Evolutionary conservation across 441 rosid genomes (phyloP).

Genomic region (Metrosideros polymorpha): DNA sequence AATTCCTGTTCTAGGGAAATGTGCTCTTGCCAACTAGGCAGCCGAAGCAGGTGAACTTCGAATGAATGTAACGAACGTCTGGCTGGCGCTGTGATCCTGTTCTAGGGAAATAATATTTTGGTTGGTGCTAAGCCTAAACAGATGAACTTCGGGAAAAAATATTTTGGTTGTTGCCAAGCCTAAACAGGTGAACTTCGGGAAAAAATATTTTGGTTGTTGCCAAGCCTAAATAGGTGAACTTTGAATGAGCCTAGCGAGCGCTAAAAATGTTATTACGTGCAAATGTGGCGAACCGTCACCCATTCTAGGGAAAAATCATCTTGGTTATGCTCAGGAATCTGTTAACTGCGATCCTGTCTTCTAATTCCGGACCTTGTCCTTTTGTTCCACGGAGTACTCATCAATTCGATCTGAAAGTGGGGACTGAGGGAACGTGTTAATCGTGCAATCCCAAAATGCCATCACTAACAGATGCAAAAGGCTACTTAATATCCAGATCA

Average conservation of each 20-base stretch:
- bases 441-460: neutral
- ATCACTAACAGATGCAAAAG: neutral
- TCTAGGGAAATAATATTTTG: neutral
- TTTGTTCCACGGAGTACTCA: neutral
- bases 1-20: neutral
- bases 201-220: too few relatives aligned
- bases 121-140: neutral
- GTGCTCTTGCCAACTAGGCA: neutral
- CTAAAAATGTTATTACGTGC: neutral
- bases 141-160: too few relatives aligned
- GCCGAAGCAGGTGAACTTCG: neutral
- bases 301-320: neutral
- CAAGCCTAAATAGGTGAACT: neutral
- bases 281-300: neutral
- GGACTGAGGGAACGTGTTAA: neutral
- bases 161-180: too few relatives aligned
- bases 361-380: neutral
- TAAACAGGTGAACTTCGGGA: too few relatives aligned
- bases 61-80: too few relatives aligned
- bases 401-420: neutral
- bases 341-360: neutral
- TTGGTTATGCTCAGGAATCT: neutral
- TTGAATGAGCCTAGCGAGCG: neutral
- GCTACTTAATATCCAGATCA: neutral
- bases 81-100: too few relatives aligned